Conservation (phyloP, 805 yeast genomes). For the Schizosaccharomyces lindneri region DNA sequence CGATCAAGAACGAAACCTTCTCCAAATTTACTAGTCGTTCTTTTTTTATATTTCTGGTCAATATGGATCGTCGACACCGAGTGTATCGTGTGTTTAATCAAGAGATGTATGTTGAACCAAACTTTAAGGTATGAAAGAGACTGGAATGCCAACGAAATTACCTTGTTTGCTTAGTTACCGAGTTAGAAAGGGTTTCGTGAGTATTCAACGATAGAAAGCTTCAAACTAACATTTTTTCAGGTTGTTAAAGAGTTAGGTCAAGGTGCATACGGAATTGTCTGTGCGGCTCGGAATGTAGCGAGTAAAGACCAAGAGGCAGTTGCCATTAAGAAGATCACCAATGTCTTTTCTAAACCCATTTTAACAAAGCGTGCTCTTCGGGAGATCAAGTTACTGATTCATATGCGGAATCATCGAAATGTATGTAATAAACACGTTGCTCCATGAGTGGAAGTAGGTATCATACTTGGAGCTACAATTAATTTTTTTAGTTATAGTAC, state of each 20-base stretch:
- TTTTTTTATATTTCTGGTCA: not conserved
- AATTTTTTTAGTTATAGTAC: too few species aligned
- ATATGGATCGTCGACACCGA: not conserved
- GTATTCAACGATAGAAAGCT: too few species aligned
- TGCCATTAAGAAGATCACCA: constrained; percentile 89
- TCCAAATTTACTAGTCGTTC: too few species aligned
- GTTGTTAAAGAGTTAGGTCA: constrained; percentile 85
- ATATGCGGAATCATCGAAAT: constrained; percentile 71
- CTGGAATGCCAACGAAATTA: too few species aligned
- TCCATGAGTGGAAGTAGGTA: too few species aligned
- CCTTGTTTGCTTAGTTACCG: too few species aligned
- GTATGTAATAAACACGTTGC: constrained; percentile 3
- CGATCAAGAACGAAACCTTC: too few species aligned
- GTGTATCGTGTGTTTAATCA: not conserved
- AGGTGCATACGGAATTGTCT: constrained; percentile 93
- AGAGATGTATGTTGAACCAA: not conserved
- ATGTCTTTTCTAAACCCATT: constrained; percentile 73
- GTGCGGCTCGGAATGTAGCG: constrained; percentile 53
- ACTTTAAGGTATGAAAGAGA: not conserved
- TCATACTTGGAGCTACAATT: too few species aligned
- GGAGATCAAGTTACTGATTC: constrained; percentile 70
- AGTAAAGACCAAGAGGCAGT: constrained; percentile 22
- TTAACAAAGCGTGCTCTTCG: constrained; percentile 77
- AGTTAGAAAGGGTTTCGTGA: too few species aligned
- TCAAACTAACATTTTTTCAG: constrained; percentile 11